Base-by-base conservation (phyloP, 2,329 filamentous ascomycete species). In the Cercospora nicotianae region DNA sequence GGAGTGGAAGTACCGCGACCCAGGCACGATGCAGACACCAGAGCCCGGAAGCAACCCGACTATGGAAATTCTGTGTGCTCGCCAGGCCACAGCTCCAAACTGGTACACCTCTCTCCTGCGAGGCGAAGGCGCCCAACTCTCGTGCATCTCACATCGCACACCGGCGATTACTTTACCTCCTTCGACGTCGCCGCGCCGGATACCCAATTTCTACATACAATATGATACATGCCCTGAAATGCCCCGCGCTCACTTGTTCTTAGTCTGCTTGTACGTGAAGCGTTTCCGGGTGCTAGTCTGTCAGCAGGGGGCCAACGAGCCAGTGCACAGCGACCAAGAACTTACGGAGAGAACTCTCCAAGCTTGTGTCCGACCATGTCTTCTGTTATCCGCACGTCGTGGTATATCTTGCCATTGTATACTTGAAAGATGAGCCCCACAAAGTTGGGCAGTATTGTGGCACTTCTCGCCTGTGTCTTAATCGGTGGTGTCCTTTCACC, bases 331-430 rank as follows among this genome's bases (percentile, higher is more conserved):
- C 33, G 16, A 10, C 23, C 26, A 23, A n/a, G 5, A 57, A 88
- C 92, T 77, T 87, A 97, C 93, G 88, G 84, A 70, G 93, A 89
- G 79, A 97, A 97, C 82, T 97, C 94, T 75, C 94, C 94, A 73
- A 97, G 85, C 82, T 97, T 97, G 81, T 95, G 91, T 64, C 94
- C 94, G 60, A 97, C 94, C 94, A 97, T 97, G 77, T 97, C 92
- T 79, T 97, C 94, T 16, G 93, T 96, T 71, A 97, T 91, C 72
- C 85, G 86, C 64, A 97, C 86, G 73, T 95, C 91, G 74, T 90
- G 83, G 80, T 97, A 97, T 33, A 86, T 87, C 83, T 95, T 96
- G 76, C 94, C 94, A 79, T 97, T 96, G 83, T 97, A 91, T 68
- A 97, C 87, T 80, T 94, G 90, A 80, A 97, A 97, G 79, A 89